Evolutionary conservation across 164 flowering plant species (phyloP).

Genomic region (Buxus sempervirens): DNA sequence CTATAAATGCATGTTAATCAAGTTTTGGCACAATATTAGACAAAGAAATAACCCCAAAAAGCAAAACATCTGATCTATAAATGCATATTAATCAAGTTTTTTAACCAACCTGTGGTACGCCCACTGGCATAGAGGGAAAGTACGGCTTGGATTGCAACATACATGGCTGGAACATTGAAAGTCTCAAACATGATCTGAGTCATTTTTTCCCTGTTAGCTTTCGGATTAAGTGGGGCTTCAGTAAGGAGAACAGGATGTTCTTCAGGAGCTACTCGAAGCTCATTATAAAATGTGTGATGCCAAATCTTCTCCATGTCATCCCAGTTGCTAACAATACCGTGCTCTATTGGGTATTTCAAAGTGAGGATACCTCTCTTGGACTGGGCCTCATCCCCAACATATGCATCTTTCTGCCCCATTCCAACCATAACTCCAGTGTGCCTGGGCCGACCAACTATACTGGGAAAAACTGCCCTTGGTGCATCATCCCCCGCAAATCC

Average conservation of each 20-base stretch:
- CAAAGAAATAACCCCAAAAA: no score
- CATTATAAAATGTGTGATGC: no score
- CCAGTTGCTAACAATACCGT: no score
- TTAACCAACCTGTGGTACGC: constrained; percentile 62
- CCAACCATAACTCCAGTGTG: constrained; percentile 85
- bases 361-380: constrained; percentile 77
- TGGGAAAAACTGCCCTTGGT: constrained; percentile 71
- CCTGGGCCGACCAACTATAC: constrained; percentile 73
- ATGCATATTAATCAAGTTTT: no score
- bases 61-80: background rate
- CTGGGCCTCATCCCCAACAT: constrained; percentile 76
- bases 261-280: constrained; percentile 81
- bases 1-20: background rate
- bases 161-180: constrained; percentile 72
- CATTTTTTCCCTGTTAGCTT: constrained; percentile 80
- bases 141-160: constrained; percentile 76
- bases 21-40: no score
- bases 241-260: constrained; percentile 79
- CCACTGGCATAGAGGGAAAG: constrained; percentile 76
- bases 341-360: no score
- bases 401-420: constrained; percentile 82
- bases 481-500: constrained; percentile 85
- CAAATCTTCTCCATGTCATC: no score
- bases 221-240: constrained; percentile 80
- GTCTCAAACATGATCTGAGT: constrained; percentile 81